phyloP scores from a whole-genome alignment of 805 yeast genomes.

The Clavispora santaluciae region DNA sequence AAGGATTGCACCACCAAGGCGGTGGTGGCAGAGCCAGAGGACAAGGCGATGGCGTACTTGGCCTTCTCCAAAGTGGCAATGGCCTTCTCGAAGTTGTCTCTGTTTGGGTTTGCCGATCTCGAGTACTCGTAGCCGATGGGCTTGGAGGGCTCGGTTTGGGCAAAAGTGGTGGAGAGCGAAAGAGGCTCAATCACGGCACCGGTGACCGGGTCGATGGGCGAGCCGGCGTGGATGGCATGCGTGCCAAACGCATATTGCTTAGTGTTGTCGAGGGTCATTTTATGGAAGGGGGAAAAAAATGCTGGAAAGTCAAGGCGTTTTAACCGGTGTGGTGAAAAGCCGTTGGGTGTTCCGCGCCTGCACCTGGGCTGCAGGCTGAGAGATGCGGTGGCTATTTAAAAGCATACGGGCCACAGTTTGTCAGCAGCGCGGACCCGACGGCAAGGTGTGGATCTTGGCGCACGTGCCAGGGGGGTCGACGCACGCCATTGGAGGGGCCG shows the following conservation, averaged over 20 bases:
- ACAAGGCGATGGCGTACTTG: conserved; percentile 67
- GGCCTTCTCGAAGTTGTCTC: conserved; percentile 73
- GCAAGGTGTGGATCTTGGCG: no score
- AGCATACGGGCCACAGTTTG: no score
- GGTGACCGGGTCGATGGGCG: conserved; percentile 62
- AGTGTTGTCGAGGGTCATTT: conserved; percentile 37
- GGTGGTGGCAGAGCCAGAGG: conserved; percentile 85
- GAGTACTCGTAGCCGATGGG: conserved; percentile 87
- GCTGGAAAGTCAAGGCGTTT: neutral
- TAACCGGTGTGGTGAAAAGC: neutral
- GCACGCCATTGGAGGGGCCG: no score
- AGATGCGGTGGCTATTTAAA: conserved; percentile 1
- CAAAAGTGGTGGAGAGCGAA: conserved; percentile 80
- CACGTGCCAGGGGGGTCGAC: no score
- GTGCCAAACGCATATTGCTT: conserved; percentile 60
- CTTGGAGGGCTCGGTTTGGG: conserved; percentile 69
- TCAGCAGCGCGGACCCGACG: no score
- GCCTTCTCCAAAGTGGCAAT: conserved; percentile 77
- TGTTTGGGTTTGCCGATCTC: conserved; percentile 81
- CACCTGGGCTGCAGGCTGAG: conserved; percentile 1
- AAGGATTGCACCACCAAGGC: conserved; percentile 71
- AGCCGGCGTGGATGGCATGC: conserved; percentile 80
- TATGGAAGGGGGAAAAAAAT: neutral
- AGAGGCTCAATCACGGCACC: conserved; percentile 88
- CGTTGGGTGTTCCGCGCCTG: neutral